These are phyloP conservation scores for Chlorella variabilis DNA, from an alignment of 163 green algal genomes.

Conservation along the genomic window DNA sequence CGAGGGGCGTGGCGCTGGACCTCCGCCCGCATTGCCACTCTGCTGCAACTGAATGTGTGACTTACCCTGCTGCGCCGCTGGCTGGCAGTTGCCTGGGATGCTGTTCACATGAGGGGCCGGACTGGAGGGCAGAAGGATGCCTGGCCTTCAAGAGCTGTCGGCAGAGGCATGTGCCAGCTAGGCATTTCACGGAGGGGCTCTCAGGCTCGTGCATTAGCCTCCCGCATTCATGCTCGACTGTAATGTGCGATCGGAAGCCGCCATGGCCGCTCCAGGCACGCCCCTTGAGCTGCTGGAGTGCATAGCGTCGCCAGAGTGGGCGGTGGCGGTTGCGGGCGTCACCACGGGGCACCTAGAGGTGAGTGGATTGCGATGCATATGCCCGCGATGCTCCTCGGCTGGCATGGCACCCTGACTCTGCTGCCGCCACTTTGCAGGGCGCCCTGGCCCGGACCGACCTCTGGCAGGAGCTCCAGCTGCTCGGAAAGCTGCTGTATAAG, in stretches of 20 bases:
- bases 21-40: neutral
- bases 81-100: too few species aligned
- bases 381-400: neutral
- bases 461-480: slow-evolving; percentile 56
- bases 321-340: neutral
- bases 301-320: slow-evolving; percentile 25
- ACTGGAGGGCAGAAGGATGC: too few species aligned
- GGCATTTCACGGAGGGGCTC: too few species aligned
- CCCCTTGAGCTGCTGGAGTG: slow-evolving; percentile 6
- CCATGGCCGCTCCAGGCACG: neutral
- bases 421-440: slow-evolving; percentile 32
- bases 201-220: too few species aligned
- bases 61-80: too few species aligned
- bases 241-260: too few species aligned
- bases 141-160: too few species aligned
- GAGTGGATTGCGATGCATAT: neutral
- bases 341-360: neutral
- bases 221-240: too few species aligned
- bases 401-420: neutral
- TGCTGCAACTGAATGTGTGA: neutral
- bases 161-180: too few species aligned
- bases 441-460: slow-evolving; percentile 50
- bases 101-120: too few species aligned
- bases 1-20: neutral
- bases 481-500: slow-evolving; percentile 76